Evolutionary conservation across 805 yeast species (phyloP).

Genomic region (Zygosaccharomyces lentus): DNA sequence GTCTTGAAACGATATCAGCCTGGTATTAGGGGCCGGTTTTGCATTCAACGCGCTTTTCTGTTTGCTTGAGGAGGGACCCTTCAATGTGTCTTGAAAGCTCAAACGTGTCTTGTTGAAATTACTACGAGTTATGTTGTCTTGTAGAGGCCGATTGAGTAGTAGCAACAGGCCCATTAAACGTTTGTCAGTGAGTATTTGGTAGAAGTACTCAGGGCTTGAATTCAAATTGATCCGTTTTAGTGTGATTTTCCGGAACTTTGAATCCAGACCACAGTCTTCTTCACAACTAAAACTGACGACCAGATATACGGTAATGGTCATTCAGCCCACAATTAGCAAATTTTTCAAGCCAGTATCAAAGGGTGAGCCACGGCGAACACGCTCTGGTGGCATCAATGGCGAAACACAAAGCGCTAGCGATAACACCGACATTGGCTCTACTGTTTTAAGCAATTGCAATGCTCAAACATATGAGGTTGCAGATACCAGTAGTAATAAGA

Average conservation of each 20-base stretch:
- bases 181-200: neutral
- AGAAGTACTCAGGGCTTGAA: no score
- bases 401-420: slow-evolving; percentile 9
- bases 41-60: no score
- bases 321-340: slow-evolving; percentile 31
- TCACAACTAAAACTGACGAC: neutral
- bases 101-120: neutral
- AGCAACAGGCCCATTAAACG: neutral
- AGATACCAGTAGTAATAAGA: neutral
- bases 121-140: neutral
- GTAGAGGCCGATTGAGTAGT: neutral
- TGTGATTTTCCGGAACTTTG: neutral
- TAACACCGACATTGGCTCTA: neutral
- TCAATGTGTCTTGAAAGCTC: neutral
- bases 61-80: neutral
- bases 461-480: neutral
- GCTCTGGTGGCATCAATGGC: slow-evolving; percentile 2
- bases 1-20: neutral
- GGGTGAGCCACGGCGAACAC: neutral
- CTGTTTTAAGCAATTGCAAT: slow-evolving; percentile 1
- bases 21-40: neutral
- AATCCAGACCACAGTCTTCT: neutral
- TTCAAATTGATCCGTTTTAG: neutral
- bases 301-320: slow-evolving; percentile 14
- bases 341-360: slow-evolving; percentile 24